Conservation (phyloP, 208 protist genomes). For the Porcisia hertigi region DNA sequence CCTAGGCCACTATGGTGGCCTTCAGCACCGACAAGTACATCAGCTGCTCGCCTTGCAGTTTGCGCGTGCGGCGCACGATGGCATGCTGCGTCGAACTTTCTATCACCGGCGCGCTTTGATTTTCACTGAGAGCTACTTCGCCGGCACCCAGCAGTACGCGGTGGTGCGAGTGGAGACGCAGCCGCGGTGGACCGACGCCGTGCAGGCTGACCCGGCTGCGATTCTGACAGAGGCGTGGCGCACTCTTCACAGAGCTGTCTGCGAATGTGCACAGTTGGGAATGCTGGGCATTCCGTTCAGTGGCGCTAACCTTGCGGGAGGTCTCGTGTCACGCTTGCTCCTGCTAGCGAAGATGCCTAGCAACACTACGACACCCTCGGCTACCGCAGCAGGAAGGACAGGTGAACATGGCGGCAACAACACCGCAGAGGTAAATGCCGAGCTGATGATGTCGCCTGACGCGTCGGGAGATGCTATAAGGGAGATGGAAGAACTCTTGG, state of each 20-base stretch:
- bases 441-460: neutral
- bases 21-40: slow-evolving; percentile 95
- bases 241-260: slow-evolving; percentile 15
- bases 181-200: slow-evolving; percentile 2
- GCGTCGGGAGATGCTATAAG: neutral
- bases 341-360: neutral
- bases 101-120: slow-evolving; percentile 90
- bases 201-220: neutral
- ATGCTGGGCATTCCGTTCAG: slow-evolving; percentile 93
- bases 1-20: slow-evolving; percentile 44
- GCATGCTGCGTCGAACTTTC: slow-evolving; percentile 63
- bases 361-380: neutral
- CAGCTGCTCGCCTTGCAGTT: slow-evolving; percentile 95
- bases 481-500: slow-evolving; percentile 83
- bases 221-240: slow-evolving; percentile 17
- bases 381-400: neutral
- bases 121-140: slow-evolving; percentile 95
- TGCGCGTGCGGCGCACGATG: slow-evolving; percentile 65
- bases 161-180: slow-evolving; percentile 53
- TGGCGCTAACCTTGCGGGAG: slow-evolving; percentile 97
- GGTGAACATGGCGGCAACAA: neutral
- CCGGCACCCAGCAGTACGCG: slow-evolving; percentile 94
- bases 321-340: slow-evolving; percentile 9
- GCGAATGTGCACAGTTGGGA: slow-evolving; percentile 46
- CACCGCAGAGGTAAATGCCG: neutral